Evolutionary conservation across 1,139 yeast species (phyloP), one percentile per base, ranked within the genome.

Genomic region (Ogataea hybrid): DNA sequence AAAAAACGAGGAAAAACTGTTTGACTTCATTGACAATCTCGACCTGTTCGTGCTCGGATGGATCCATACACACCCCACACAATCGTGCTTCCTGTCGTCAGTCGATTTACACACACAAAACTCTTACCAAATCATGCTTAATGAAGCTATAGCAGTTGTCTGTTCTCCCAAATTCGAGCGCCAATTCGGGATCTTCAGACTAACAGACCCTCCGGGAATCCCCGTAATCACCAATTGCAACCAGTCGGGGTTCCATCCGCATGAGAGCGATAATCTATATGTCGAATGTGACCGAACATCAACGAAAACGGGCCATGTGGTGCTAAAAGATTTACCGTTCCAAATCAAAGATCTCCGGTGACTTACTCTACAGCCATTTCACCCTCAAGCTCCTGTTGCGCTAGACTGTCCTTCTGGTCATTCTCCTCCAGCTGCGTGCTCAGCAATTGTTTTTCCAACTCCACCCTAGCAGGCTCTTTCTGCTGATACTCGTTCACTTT

Each of bases 41-140:
- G 81, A 75, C 48, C 59, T 79, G 32, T 76, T 79, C 50, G 73
- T 79, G 18, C 62, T 79, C 2, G 85, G 85, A 7, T 79, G 85
- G 85, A 79, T 79, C 39, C 85, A 79, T 57, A 79, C 84, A 6
- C 84, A 79, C 54, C 85, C 85, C 3, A 73, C 83, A 6, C 85
- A 79, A 56, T 67, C 81, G 8, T 79, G 85, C 49, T 79, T 79
- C 54, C 57, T 79, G 55, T 73, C 81, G 12, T 75, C 82, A 1
- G 74, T 79, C 38, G 85, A 79, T 54, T 60, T 79, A 41, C 85
- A 79, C 57, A 79, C 84, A 2, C 84, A 79, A 47, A 73, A 72
- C 48, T 72, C 81, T 2, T 79, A 79, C 57, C 85, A 79, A 59
- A 68, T 78, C 41, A 79, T 79, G 84, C 65, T 79, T n/a, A 79